phyloP scores from a whole-genome alignment of 2,329 filamentous ascomycete genomes.

The Pyrenochaeta sp. region DNA sequence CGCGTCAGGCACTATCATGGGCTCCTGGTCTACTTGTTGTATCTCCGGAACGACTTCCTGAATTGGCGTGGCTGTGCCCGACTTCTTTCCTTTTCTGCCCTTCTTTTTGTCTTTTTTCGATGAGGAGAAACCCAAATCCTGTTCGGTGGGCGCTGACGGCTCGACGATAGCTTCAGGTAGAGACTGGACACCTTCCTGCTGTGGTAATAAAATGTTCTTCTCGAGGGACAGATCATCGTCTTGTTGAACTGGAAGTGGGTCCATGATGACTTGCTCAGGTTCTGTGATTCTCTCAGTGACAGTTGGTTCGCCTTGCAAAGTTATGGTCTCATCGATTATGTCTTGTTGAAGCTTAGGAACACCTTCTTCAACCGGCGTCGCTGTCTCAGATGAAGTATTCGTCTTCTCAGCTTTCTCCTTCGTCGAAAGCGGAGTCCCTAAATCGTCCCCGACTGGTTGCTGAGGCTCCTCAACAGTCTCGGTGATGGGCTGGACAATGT shows the following conservation, averaged over 20 bases:
- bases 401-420: conserved; percentile 39
- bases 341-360: conserved; percentile 9
- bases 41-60: conserved; percentile 7
- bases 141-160: not conserved
- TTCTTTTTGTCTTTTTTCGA: conserved; percentile 29
- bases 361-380: conserved; percentile 13
- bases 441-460: conserved; percentile 11
- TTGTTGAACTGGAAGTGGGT: not conserved
- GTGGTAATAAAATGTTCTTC: conserved; percentile 12
- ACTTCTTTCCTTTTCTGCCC: conserved; percentile 25
- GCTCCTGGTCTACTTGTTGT: not conserved
- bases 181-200: not conserved
- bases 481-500: not conserved
- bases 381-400: conserved; percentile 26
- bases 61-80: conserved; percentile 10
- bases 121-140: conserved; percentile 12
- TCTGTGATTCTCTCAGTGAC: not conserved
- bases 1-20: not conserved
- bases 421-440: conserved; percentile 13
- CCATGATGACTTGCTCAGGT: not conserved
- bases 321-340: not conserved
- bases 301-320: not conserved
- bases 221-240: conserved; percentile 14
- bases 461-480: conserved; percentile 2
- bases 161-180: no score